Evolutionary conservation across 306 rosid species (phyloP).

Genomic region (Vigna nakashimae): DNA sequence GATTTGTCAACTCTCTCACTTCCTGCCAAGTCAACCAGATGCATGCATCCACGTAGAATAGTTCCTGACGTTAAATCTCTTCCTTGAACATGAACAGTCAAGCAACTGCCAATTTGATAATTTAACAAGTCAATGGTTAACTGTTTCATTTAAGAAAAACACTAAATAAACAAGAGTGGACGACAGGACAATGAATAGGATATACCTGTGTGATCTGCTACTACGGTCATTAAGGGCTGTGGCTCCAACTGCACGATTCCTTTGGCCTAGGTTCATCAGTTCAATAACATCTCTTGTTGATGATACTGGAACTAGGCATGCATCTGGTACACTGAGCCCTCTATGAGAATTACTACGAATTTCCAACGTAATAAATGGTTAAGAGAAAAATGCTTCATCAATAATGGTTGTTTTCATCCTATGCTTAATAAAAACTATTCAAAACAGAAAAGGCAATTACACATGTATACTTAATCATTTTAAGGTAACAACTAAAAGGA

Average conservation of each 20-base stretch:
- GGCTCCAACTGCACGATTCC: slow-evolving; percentile 92
- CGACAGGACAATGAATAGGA: slow-evolving; percentile 11
- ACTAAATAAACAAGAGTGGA: slow-evolving; percentile 22
- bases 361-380: slow-evolving; percentile 71
- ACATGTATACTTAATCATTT: background rate
- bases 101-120: slow-evolving; percentile 73
- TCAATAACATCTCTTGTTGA: slow-evolving; percentile 89
- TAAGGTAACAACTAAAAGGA: slow-evolving; percentile 63
- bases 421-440: background rate
- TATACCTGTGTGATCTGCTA: slow-evolving; percentile 95
- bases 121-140: slow-evolving; percentile 41
- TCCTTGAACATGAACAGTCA: slow-evolving; percentile 99
- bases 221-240: slow-evolving; percentile 97
- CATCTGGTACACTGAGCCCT: slow-evolving; percentile 94
- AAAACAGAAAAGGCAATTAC: slow-evolving; percentile 9
- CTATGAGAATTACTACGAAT: slow-evolving; percentile 85
- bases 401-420: slow-evolving; percentile 26
- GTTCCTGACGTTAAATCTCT: slow-evolving; percentile 88
- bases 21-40: slow-evolving; percentile 96
- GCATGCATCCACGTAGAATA: slow-evolving; percentile 89
- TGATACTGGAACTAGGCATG: slow-evolving; percentile 75
- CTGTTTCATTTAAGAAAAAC: slow-evolving; percentile 12
- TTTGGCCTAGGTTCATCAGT: slow-evolving; percentile 92
- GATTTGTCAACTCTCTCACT: slow-evolving; percentile 98
- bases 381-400: slow-evolving; percentile 52